Evolutionary conservation across 441 rosid species (phyloP).

Genomic region (Erodium moschatum): DNA sequence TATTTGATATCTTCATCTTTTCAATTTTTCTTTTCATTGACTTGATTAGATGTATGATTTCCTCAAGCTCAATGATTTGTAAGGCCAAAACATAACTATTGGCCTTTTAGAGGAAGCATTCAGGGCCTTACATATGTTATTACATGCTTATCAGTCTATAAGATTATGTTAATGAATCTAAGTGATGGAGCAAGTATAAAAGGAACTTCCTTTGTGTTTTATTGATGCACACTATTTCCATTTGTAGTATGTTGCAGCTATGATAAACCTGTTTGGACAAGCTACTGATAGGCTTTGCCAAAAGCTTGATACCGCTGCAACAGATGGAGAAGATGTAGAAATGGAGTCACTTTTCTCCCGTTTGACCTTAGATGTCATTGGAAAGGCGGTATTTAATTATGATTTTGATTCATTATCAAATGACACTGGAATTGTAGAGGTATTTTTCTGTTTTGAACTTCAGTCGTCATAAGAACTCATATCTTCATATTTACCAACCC

Average conservation of each 20-base stretch:
- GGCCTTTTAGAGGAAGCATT: too few relatives aligned
- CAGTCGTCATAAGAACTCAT: background rate
- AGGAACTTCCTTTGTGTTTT: background rate
- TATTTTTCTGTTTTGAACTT: slow-evolving; percentile 22
- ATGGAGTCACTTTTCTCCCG: slow-evolving; percentile 97
- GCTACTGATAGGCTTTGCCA: slow-evolving; percentile 87
- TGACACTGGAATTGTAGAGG: slow-evolving; percentile 95
- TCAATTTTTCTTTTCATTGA: background rate
- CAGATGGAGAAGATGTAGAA: slow-evolving; percentile 73
- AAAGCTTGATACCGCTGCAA: slow-evolving; percentile 72
- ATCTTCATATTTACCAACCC: slow-evolving; percentile 1
- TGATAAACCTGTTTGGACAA: slow-evolving; percentile 78
- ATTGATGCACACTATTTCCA: slow-evolving; percentile 18
- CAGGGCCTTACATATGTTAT: too few relatives aligned
- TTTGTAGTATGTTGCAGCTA: slow-evolving; percentile 81
- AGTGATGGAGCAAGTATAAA: too few relatives aligned
- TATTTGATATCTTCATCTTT: too few relatives aligned
- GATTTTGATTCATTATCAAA: slow-evolving; percentile 88
- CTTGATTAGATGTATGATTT: too few relatives aligned
- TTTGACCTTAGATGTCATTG: slow-evolving; percentile 84
- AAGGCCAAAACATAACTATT: too few relatives aligned
- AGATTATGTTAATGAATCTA: too few relatives aligned
- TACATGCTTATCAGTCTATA: too few relatives aligned
- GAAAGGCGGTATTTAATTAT: slow-evolving; percentile 91
- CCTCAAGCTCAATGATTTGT: too few relatives aligned